Evolutionary conservation across 768 basidiomycete genomes (phyloP), one percentile per base, ranked within the genome.

Genomic region (Chalciporus piperatus): DNA sequence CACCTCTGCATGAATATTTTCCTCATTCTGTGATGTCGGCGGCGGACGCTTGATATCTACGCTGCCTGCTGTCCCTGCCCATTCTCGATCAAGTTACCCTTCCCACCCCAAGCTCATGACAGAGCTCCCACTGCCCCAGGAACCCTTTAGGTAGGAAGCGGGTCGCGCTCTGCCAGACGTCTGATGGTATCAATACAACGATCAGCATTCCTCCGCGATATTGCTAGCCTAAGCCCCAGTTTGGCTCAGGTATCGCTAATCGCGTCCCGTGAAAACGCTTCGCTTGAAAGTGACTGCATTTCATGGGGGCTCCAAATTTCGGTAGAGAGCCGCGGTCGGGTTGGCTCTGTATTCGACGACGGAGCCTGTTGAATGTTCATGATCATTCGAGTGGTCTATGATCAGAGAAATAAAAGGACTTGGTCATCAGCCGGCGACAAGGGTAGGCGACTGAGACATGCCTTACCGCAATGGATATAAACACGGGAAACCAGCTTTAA

Each of bases 41-140:
- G 9, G 14, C 23, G 46, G 43, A 9, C 42, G 48, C 16, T 56
- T 55, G 1, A 19, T 39, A 20, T 68, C 70, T 1, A 70, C 50
- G 30, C 54, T 61, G n/a, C 60, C 56, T 19, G 45, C 68, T 14
- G 85, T 86, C 56, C 70, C 73, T 13, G 67, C 73, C 87, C 86
- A 88, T 13, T 76, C 64, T n/a, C 60, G 63, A 39, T 76, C 69
- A 25, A 89, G 69, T 49, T 87, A 85, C 6, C 80, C 74, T 47
- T 77, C 75, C 92, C 92, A 94, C 5, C 87, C 89, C 10, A n/a
- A 95, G 76, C 57, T 81, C 80, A 54, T 72, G 70, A 59, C 81
- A 84, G 14, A 93, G 72, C 45, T 82, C 70, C 32, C 71, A 22
- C n/a, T n/a, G n/a, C n/a, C n/a, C n/a, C n/a, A 4, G 22, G 22